Percentiles rank a stretch among this genome's conserved stretches.
phyloP scores from a whole-genome alignment of 192 early-diverging fungal species.

The Coemansia sp. region DNA sequence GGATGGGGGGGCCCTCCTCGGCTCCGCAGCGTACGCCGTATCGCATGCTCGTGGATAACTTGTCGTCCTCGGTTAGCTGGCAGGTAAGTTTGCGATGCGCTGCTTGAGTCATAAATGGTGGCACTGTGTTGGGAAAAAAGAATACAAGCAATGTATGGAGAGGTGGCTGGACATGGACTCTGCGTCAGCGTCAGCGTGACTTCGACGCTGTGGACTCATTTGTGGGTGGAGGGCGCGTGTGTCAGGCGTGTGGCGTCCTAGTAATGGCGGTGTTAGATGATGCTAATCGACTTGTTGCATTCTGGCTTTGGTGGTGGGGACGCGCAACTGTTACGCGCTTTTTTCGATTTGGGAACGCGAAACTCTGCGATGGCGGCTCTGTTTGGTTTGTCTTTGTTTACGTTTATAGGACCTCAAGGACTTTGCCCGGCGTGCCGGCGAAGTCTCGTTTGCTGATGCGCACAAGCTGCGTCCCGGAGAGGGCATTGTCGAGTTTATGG shows the following conservation, averaged over 20 bases:
- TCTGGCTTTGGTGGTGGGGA: constrained; percentile 1
- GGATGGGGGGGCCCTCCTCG: constrained; percentile 29
- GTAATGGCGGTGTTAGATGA: constrained; percentile 3
- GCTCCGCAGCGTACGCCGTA: constrained; percentile 59
- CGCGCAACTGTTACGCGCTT: neutral
- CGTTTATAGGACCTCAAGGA: constrained; percentile 89
- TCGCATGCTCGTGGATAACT: constrained; percentile 76
- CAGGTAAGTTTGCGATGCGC: constrained; percentile 54
- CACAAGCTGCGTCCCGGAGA: constrained; percentile 77
- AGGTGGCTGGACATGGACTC: neutral
- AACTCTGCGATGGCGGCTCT: neutral
- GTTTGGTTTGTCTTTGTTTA: constrained; percentile 3
- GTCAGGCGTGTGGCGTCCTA: constrained; percentile 21
- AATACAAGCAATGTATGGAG: neutral
- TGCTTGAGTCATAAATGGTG: neutral
- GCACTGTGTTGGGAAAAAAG: constrained; percentile 6
- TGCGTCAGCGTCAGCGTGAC: neutral
- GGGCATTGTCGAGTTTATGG: constrained; percentile 90
- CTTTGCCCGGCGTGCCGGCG: constrained; percentile 89
- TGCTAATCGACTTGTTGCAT: constrained; percentile 3
- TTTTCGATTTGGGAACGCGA: neutral
- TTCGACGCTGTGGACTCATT: neutral
- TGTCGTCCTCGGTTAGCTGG: constrained; percentile 80
- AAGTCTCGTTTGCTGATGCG: constrained; percentile 90
- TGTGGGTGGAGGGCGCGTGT: constrained; percentile 19